Base-by-base conservation (phyloP, 805 yeast genomes). In the Schwanniomyces pseudopolymorphus region DNA sequence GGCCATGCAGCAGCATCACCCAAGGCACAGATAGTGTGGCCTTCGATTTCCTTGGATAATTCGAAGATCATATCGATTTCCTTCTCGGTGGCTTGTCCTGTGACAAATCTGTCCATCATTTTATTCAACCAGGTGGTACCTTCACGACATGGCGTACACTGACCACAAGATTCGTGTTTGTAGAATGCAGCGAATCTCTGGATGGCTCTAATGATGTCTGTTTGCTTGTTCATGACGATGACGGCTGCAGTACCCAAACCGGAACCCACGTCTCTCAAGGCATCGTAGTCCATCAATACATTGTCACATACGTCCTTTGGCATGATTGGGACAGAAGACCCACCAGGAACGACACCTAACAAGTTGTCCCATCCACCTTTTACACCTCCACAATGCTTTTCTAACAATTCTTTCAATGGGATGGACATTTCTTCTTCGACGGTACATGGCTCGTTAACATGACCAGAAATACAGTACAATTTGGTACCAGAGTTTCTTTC, bases 1-100 rank as follows among this genome's bases (percentile, higher is more conserved):
- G 96, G 96, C 96, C 96, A 88, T 25, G 94, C 90, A 48, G 95
- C 89, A 27, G 96, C 96, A 63, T 88, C 96, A 49, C 96, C 96
- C 61, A 88, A 77, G 26, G 95, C 96, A 74, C 96, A 88, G 60
- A 88, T 88, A 43, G 96, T 87, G 70, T 89, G 96, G 42, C 95
- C 96, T 70, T 89, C 96, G 57, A 88, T 82, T 66, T 87, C 89
- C 73, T 87, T 86, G 50, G 91, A 84, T 58, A 89, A 81, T 72
- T 89, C 96, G 59, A 80, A 77, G 48, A 89, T 82, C 87, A 81
- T 82, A 62, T 89, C 96, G 58, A 89, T 89, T 68, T 89, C 96
- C 55, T 80, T 80, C 60, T 79, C 84, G 50, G 79, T 77, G 40
- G 94, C 96, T 73, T 87, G 94, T 42, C 96, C 96, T 49, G 70